Evolutionary conservation across 768 basidiomycete genomes (phyloP).

Genomic region (Candolleomyces aberdarensis): DNA sequence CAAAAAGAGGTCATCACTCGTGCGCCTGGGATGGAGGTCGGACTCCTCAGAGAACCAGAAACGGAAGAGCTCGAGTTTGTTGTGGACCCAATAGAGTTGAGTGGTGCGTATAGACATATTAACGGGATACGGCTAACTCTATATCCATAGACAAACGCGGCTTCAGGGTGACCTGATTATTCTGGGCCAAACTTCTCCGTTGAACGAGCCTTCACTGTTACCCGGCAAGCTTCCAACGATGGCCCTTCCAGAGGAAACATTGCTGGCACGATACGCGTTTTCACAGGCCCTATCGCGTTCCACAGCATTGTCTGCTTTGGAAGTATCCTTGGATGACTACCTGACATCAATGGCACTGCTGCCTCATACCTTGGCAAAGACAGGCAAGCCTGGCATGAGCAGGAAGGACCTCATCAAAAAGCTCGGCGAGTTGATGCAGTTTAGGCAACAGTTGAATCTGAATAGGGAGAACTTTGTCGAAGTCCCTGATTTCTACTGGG

Average conservation of each 20-base stretch:
- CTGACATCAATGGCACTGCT: constrained; percentile 78
- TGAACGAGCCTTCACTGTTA: constrained; percentile 49
- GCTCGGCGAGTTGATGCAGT: constrained; percentile 86
- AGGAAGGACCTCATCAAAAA: constrained; percentile 87
- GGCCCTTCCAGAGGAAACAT: constrained; percentile 63
- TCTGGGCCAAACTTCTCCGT: constrained; percentile 64
- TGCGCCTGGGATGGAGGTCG: constrained; percentile 57
- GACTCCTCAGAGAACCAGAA: constrained; percentile 64
- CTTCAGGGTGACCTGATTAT: constrained; percentile 92
- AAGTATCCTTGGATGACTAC: constrained; percentile 79
- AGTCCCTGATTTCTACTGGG: constrained; percentile 92
- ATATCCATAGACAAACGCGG: constrained; percentile 62
- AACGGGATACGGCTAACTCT: constrained; percentile 12
- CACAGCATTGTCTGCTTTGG: constrained; percentile 83
- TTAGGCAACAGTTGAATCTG: constrained; percentile 89
- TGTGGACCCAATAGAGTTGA: constrained; percentile 85
- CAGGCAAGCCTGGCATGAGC: constrained; percentile 80
- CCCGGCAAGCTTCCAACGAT: constrained; percentile 46
- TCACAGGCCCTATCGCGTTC: constrained; percentile 91
- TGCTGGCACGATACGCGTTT: constrained; percentile 86
- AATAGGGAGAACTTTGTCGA: constrained; percentile 88
- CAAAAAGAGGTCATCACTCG: constrained; percentile 56
- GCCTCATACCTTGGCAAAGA: constrained; percentile 71
- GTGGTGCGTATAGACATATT: constrained; percentile 22
- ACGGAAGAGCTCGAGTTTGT: constrained; percentile 93